Evolutionary conservation across 805 yeast genomes (phyloP).

Genomic region (Zygosaccharomyces pseudorouxii): DNA sequence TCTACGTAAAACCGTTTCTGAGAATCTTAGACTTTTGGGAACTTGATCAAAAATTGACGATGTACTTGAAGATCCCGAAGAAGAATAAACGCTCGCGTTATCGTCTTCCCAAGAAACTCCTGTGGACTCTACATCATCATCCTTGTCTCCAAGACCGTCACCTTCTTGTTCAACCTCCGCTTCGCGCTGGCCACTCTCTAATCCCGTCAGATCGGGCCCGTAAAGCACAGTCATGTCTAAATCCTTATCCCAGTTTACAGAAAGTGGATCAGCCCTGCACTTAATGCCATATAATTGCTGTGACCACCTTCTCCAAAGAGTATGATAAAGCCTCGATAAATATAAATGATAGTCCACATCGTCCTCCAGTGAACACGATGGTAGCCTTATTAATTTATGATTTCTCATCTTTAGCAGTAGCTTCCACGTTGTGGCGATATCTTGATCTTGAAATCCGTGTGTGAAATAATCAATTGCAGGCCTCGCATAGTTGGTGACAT

Average conservation of each 20-base stretch:
- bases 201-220: slow-evolving; percentile 56
- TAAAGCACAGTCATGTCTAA: slow-evolving; percentile 93
- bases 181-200: neutral
- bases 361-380: slow-evolving; percentile 36
- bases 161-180: slow-evolving; percentile 2
- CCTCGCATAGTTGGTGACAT: slow-evolving; percentile 30
- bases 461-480: slow-evolving; percentile 33
- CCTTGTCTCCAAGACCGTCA: slow-evolving; percentile 7
- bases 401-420: slow-evolving; percentile 41
- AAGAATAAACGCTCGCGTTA: slow-evolving; percentile 13
- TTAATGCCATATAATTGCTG: slow-evolving; percentile 59
- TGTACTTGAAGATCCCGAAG: slow-evolving; percentile 23
- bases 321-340: slow-evolving; percentile 60
- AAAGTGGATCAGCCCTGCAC: slow-evolving; percentile 74
- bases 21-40: slow-evolving; percentile 22
- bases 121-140: neutral
- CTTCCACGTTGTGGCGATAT: slow-evolving; percentile 33
- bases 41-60: slow-evolving; percentile 29
- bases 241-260: slow-evolving; percentile 91
- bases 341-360: slow-evolving; percentile 30
- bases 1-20: slow-evolving; percentile 24
- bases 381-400: slow-evolving; percentile 30
- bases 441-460: slow-evolving; percentile 15
- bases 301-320: slow-evolving; percentile 95
- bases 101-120: slow-evolving; percentile 1